These are phyloP conservation scores for Lumnitzera littorea DNA, from an alignment of 345 rosid species.

Conservation along the genomic window DNA sequence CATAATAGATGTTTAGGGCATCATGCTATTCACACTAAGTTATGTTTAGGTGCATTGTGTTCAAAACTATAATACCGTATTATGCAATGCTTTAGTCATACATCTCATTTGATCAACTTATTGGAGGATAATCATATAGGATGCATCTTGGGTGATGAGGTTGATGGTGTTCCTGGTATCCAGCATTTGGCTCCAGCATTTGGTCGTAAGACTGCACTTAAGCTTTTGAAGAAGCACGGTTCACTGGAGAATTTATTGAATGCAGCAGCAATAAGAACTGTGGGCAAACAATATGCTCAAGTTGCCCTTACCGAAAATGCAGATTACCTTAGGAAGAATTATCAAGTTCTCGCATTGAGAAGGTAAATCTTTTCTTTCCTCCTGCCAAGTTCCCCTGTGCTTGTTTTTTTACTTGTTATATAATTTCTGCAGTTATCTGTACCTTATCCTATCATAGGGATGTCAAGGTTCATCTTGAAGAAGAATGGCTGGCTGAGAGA, in stretches of 20 bases:
- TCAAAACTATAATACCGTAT: too few relatives aligned
- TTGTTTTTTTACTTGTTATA: background rate
- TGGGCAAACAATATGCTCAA: conserved; percentile 74
- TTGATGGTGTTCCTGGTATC: conserved; percentile 88
- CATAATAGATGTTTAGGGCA: too few relatives aligned
- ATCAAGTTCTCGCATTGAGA: conserved; percentile 73
- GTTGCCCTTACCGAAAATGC: conserved; percentile 82
- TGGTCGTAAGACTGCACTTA: conserved; percentile 78
- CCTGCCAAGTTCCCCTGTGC: background rate
- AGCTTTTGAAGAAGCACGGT: conserved; percentile 78
- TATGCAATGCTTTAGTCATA: too few relatives aligned
- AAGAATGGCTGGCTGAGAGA: conserved; percentile 70
- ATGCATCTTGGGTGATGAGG: conserved; percentile 84
- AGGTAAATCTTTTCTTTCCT: conserved; percentile 29
- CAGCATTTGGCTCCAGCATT: conserved; percentile 77
- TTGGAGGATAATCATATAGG: conserved; percentile 30
- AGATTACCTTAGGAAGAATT: conserved; percentile 75
- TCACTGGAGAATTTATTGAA: conserved; percentile 77
- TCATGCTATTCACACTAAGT: too few relatives aligned
- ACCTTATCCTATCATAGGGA: conserved; percentile 39
- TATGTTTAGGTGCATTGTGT: too few relatives aligned
- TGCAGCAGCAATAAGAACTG: conserved; percentile 78
- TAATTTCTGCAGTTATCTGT: conserved; percentile 5
- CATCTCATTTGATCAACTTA: background rate
- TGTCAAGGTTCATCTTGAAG: conserved; percentile 58